Evolutionary conservation across 306 rosid genomes (phyloP), one percentile per base, ranked within the genome.

Genomic region (Dalbergia cochinchinensis): DNA sequence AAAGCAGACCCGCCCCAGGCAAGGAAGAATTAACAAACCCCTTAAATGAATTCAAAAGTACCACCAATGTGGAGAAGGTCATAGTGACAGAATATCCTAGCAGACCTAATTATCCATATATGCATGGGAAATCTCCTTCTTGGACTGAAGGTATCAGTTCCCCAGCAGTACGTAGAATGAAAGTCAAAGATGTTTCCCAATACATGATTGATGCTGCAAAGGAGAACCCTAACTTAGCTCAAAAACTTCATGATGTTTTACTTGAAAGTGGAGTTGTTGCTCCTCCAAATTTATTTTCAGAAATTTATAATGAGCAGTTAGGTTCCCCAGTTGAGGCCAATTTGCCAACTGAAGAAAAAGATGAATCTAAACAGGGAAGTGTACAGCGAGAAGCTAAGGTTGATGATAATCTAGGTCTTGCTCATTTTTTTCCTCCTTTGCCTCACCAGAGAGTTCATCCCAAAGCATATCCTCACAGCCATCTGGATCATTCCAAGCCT

Each of bases 91-190:
- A 90, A 61, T 68, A 83, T 82, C 76, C 90, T 22, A 80, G 83
- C 71, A 83, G 88, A 79, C 86, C 88, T 66, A 92, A 57, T 86
- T 87, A 89, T 89, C 85, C 94, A 15, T 81, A 80, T 73, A 16
- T 18, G 45, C 98, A 91, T 78, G 87, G 92, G 65, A 91, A 98
- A 87, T 93, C 96, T 71, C 98, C 99, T 80, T 90, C 99, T 74
- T 96, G 99, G 99, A 96, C 98, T 35, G 98, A 96, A 88, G 99
- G 99, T 71, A 88, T 93, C 65, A 91, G 94, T 80, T 93, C 98
- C 58, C 99, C 99, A 71, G 99, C 96, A 4, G 97, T 77, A 65
- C 93, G 84, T 37, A 87, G 91, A 87, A 90, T 76, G 98, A 93
- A 93, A 83, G 98, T 91, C 77, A 96, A 93, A 78, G 97, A 95